phyloP scores from a whole-genome alignment of 2,329 filamentous ascomycete species.

The Aspergillus pseudonomiae region DNA sequence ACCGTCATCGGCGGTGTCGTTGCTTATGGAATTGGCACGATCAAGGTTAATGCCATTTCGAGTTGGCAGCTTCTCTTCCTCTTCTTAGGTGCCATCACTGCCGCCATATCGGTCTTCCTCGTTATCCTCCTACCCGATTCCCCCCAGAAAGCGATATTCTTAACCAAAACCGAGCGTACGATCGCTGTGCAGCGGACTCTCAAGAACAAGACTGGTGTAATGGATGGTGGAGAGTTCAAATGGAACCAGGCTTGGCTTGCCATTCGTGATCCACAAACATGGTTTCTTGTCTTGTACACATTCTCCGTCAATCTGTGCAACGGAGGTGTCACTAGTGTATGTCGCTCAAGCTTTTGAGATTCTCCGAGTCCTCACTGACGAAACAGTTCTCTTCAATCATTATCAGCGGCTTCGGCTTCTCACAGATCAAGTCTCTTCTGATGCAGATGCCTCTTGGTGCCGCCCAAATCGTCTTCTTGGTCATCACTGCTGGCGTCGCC shows the following conservation, averaged over 20 bases:
- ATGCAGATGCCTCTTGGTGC: slow-evolving; percentile 42
- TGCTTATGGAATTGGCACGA: slow-evolving; percentile 32
- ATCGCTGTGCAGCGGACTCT: slow-evolving; percentile 58
- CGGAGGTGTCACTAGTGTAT: slow-evolving; percentile 37
- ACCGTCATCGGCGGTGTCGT: slow-evolving; percentile 34
- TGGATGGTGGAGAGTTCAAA: slow-evolving; percentile 52
- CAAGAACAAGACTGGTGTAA: slow-evolving; percentile 56
- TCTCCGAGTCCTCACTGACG: neutral
- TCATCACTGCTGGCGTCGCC: slow-evolving; percentile 32
- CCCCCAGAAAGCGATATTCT: slow-evolving; percentile 46
- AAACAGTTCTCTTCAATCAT: slow-evolving; percentile 36
- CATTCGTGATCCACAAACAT: slow-evolving; percentile 35
- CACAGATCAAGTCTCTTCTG: slow-evolving; percentile 38
- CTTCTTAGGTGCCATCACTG: slow-evolving; percentile 32
- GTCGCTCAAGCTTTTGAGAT: neutral
- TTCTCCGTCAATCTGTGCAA: slow-evolving; percentile 39
- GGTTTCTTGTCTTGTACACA: slow-evolving; percentile 36
- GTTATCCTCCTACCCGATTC: slow-evolving; percentile 27
- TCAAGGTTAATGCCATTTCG: slow-evolving; percentile 19
- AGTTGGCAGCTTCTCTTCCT: slow-evolving; percentile 38
- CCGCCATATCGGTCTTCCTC: slow-evolving; percentile 22
- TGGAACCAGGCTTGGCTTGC: slow-evolving; percentile 44
- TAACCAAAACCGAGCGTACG: slow-evolving; percentile 43
- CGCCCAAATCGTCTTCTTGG: slow-evolving; percentile 37
- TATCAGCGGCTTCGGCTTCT: slow-evolving; percentile 44